Evolutionary conservation across 179 eudicot species (phyloP).

Genomic region (Camellia oleifera): DNA sequence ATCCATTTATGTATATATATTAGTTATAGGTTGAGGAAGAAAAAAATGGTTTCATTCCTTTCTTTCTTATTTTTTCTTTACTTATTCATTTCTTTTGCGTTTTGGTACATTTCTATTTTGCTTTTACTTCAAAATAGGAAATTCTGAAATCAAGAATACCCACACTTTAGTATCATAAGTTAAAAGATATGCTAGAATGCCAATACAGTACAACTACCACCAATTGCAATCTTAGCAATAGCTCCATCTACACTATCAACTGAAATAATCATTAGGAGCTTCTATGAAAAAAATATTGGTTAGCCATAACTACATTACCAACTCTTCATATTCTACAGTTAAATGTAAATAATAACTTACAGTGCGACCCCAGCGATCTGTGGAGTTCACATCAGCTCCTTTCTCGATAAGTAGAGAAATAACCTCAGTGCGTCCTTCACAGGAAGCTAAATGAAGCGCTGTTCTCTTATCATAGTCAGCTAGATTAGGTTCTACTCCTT

Average conservation of each 20-base stretch:
- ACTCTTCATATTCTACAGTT: background rate
- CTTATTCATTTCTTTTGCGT: background rate
- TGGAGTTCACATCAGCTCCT: constrained; percentile 56
- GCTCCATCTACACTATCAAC: background rate
- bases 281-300: no score
- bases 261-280: background rate
- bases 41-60: no score
- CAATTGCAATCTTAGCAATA: background rate
- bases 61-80: background rate
- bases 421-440: constrained; percentile 49
- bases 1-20: background rate
- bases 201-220: background rate
- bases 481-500: constrained; percentile 55
- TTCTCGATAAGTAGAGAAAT: constrained; percentile 46
- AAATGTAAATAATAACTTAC: constrained; percentile 29
- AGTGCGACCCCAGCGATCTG: constrained; percentile 78
- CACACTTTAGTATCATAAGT: background rate
- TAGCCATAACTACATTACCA: background rate
- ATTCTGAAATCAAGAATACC: background rate
- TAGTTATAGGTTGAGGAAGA: background rate
- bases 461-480: constrained; percentile 66
- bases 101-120: background rate
- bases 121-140: background rate
- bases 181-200: background rate
- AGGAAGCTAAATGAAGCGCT: constrained; percentile 66